These are phyloP conservation scores for Glutinoglossum americanum DNA, from an alignment of 495 filamentous ascomycete genomes.

Conservation along the genomic window DNA sequence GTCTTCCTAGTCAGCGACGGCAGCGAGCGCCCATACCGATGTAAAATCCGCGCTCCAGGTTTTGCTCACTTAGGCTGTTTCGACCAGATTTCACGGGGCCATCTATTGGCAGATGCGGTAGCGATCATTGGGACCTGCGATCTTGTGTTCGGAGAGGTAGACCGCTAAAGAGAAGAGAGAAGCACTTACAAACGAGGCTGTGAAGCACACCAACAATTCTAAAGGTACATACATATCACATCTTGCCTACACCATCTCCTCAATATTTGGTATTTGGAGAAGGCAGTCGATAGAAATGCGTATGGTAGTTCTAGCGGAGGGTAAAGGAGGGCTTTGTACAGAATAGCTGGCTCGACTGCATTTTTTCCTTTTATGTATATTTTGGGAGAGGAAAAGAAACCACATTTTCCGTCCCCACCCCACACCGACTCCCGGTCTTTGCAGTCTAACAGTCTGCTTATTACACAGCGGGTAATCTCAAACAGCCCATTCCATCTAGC, in stretches of 20 bases:
- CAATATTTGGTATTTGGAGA: background rate
- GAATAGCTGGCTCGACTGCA: background rate
- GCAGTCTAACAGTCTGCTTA: too few relatives aligned
- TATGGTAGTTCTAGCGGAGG: constrained; percentile 14
- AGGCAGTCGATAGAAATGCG: background rate
- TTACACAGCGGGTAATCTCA: too few relatives aligned
- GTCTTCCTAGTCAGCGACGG: constrained; percentile 95
- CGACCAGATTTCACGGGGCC: constrained; percentile 76
- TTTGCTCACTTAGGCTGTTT: constrained; percentile 92
- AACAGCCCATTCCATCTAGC: too few relatives aligned
- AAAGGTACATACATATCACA: background rate
- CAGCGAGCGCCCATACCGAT: constrained; percentile 86
- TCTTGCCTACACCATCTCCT: background rate
- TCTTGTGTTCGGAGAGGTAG: constrained; percentile 7
- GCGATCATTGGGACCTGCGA: constrained; percentile 52
- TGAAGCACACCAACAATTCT: background rate
- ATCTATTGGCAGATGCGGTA: constrained; percentile 90
- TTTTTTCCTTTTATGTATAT: background rate
- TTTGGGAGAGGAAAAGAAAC: background rate
- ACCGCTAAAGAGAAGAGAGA: constrained; percentile 21
- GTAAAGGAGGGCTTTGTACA: constrained; percentile 14
- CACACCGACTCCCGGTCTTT: too few relatives aligned
- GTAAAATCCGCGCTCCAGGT: constrained; percentile 90
- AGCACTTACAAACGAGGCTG: background rate
- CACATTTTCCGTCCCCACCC: too few relatives aligned